Evolutionary conservation across 192 early-diverging fungal species (phyloP).

Genomic region (Diversispora eburnea): DNA sequence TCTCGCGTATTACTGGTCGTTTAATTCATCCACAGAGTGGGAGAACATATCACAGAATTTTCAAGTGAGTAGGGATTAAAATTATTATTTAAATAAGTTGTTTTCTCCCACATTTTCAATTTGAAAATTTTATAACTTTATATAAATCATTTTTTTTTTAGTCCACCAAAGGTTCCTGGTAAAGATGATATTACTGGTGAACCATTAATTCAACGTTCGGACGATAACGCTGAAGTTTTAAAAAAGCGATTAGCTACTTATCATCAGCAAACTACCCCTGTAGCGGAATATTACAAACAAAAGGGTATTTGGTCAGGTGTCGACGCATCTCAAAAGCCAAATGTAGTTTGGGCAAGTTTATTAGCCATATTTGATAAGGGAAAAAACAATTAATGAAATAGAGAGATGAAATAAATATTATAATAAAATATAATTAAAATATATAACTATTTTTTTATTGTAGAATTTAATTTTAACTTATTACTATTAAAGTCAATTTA

Average conservation of each 20-base stretch:
- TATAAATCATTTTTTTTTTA: conserved; percentile 4
- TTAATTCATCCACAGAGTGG: conserved; percentile 92
- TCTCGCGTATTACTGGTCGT: conserved; percentile 94
- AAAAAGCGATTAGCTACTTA: conserved; percentile 86
- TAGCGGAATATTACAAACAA: conserved; percentile 88
- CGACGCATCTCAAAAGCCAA: conserved; percentile 88
- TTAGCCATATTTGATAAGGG: conserved; percentile 75
- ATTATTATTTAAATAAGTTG: not conserved
- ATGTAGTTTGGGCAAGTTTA: conserved; percentile 85
- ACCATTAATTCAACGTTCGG: conserved; percentile 94
- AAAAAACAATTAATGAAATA: not conserved
- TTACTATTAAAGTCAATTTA: too few relatives aligned
- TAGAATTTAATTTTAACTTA: too few relatives aligned
- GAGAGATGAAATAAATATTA: too few relatives aligned
- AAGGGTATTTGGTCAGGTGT: conserved; percentile 89
- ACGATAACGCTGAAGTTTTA: conserved; percentile 94
- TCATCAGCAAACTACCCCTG: conserved; percentile 79
- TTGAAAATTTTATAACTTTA: not conserved
- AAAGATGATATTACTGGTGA: conserved; percentile 97
- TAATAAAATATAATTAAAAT: too few relatives aligned
- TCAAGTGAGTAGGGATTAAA: conserved; percentile 47
- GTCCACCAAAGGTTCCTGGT: conserved; percentile 85
- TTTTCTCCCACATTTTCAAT: not conserved
- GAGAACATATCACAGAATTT: conserved; percentile 95
- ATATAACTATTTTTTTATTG: too few relatives aligned